Base-by-base conservation (phyloP, 2,329 filamentous ascomycete species). In the Fusarium sp. region DNA sequence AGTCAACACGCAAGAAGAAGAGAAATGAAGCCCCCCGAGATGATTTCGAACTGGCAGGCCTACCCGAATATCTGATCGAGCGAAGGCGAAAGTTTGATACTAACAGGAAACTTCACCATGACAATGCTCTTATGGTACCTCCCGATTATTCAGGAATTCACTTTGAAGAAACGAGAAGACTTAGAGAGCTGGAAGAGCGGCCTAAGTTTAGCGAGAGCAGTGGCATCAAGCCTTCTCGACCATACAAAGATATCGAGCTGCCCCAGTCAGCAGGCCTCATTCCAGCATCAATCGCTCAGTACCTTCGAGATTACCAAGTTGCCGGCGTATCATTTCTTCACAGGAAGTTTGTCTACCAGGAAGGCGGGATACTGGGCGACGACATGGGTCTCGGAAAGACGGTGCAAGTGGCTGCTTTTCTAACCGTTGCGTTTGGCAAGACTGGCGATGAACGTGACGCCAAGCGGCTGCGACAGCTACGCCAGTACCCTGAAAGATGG, bases 351-450 rank as follows among this genome's bases (percentile, higher is more conserved):
- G 91, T 98, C 6, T 95, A 93, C 70, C 96, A 99, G 75, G 91
- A 91, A 72, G 96, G 96, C 2, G 93, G 92, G 3, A 92, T 99
- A 23, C 85, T 99, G 1, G 94, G 95, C 5, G 96, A 99, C 76
- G 96, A 99, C 75, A 99, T 99, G 96, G 96, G 96, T 21, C 80
- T 99, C 31, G 96, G 96, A 1, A 99, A 99, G 80, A 99, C 96
- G 0, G 93, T 99, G 4, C 96, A 99, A 78, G 93, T 99, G 26
- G 96, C 94, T 59, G 92, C 94, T 0, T 98, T 99, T 70, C 83
- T 99, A 23, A 93, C 93, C 0, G 93, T 90, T 2, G 94, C 94
- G 0, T 99, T 97, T 77, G 96, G 96, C 10, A 99, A 99, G 81
- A 97, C 92, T 2, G 95, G 91, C 2, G 95, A 97, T 72, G 91